Conservation (phyloP, 208 protist species). For the Phytomonas francai region DNA sequence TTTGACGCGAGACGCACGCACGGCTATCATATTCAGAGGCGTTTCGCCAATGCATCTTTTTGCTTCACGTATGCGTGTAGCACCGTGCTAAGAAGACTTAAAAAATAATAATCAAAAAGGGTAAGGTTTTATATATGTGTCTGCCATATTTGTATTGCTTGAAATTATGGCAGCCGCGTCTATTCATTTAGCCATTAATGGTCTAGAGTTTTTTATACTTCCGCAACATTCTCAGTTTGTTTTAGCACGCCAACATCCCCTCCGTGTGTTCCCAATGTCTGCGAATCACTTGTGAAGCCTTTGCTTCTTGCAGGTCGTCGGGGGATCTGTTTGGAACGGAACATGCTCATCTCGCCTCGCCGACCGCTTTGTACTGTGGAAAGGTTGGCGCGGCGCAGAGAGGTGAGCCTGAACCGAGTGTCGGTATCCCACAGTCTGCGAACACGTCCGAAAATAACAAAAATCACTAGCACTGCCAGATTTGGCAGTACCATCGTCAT, state of each 20-base stretch:
- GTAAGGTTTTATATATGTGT: background rate
- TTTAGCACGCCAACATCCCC: background rate
- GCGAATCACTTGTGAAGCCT: constrained; percentile 32
- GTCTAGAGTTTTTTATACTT: background rate
- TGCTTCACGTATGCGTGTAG: constrained; percentile 22
- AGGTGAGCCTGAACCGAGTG: constrained; percentile 46
- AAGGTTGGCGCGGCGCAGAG: constrained; percentile 57
- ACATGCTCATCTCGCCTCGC: constrained; percentile 37
- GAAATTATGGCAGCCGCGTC: background rate
- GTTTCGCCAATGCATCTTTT: constrained; percentile 76
- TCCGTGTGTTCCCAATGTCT: background rate
- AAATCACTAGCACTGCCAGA: constrained; percentile 59
- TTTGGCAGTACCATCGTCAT: constrained; percentile 83
- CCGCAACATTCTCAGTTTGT: no score
- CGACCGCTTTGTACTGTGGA: constrained; percentile 65
- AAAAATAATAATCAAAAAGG: constrained; percentile 9
- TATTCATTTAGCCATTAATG: background rate
- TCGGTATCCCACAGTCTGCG: constrained; percentile 63
- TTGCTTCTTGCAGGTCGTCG: constrained; percentile 49
- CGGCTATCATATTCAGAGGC: constrained; percentile 72
- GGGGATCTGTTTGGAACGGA: constrained; percentile 75
- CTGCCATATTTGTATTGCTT: no score
- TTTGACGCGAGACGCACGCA: constrained; percentile 44
- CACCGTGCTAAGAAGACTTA: background rate
- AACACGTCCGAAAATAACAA: constrained; percentile 47